Conservation (phyloP, 768 basidiomycete species). For the Leucogyrophana mollusca region DNA sequence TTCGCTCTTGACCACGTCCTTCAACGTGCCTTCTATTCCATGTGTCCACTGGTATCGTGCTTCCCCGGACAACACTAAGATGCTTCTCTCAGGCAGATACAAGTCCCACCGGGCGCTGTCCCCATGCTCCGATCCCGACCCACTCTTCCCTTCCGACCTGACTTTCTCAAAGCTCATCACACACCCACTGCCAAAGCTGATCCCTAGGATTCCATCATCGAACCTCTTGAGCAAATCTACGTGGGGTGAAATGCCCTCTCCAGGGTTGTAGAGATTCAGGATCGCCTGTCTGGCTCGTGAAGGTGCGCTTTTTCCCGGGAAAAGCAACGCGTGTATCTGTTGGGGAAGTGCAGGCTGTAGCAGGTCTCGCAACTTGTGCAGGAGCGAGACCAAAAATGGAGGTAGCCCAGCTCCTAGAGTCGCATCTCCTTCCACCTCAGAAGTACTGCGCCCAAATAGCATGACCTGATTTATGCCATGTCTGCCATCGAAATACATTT, state of each 20-base stretch:
- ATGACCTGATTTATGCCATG: slow-evolving; percentile 72
- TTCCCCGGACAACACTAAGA: slow-evolving; percentile 76
- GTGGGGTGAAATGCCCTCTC: slow-evolving; percentile 87
- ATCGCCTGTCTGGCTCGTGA: slow-evolving; percentile 77
- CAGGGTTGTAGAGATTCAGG: slow-evolving; percentile 84
- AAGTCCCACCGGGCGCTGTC: slow-evolving; percentile 37
- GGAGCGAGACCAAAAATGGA: slow-evolving; percentile 49
- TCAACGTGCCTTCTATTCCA: slow-evolving; percentile 66
- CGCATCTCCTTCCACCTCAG: slow-evolving; percentile 10
- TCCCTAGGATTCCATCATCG: slow-evolving; percentile 86
- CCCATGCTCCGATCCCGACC: background rate
- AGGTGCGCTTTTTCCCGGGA: slow-evolving; percentile 42
- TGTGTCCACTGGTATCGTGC: slow-evolving; percentile 89
- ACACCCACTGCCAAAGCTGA: slow-evolving; percentile 78
- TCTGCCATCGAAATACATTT: slow-evolving; percentile 50
- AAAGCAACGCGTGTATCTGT: slow-evolving; percentile 55
- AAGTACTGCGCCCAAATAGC: slow-evolving; percentile 65
- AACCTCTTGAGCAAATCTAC: slow-evolving; percentile 84
- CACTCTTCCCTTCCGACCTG: slow-evolving; percentile 5
- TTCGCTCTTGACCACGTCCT: slow-evolving; percentile 55
- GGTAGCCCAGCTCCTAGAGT: slow-evolving; percentile 49
- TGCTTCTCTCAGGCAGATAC: slow-evolving; percentile 73
- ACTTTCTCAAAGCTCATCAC: slow-evolving; percentile 70
- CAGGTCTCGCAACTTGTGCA: slow-evolving; percentile 46
- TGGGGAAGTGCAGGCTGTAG: slow-evolving; percentile 50